These are phyloP conservation scores for Teratosphaeria viscida DNA, from an alignment of 2,329 filamentous ascomycete genomes.

Conservation along the genomic window DNA sequence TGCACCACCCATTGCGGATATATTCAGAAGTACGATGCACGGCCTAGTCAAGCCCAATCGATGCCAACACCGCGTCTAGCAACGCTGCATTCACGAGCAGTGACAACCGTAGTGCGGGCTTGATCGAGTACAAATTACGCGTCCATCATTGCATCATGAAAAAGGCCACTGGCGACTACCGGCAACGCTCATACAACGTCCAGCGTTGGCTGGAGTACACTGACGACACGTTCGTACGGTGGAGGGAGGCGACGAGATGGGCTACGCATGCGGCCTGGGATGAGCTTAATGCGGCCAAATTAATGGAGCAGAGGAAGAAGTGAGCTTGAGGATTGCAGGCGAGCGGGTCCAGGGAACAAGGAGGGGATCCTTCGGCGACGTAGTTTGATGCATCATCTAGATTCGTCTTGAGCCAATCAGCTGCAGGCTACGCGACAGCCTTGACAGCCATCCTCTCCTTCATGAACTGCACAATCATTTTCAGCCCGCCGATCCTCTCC, in stretches of 20 bases:
- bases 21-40: too few species aligned
- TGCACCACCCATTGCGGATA: too few species aligned
- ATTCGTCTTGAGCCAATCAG: too few species aligned
- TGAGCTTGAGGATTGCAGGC: neutral
- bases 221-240: neutral
- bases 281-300: neutral
- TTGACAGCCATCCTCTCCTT: conserved; percentile 1
- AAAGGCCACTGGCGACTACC: too few species aligned
- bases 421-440: neutral
- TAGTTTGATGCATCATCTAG: too few species aligned
- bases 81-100: neutral
- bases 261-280: neutral
- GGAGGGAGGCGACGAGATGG: neutral
- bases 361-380: too few species aligned
- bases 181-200: neutral
- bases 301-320: neutral
- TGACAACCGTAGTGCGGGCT: neutral
- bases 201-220: neutral
- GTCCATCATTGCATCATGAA: neutral
- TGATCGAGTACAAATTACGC: neutral
- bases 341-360: too few species aligned
- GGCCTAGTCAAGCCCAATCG: too few species aligned
- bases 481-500: conserved; percentile 38
- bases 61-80: too few species aligned
- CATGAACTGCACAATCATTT: conserved; percentile 30